These are phyloP conservation scores for Catunica adiposa DNA, from an alignment of 2,329 filamentous ascomycete genomes.

Conservation along the genomic window DNA sequence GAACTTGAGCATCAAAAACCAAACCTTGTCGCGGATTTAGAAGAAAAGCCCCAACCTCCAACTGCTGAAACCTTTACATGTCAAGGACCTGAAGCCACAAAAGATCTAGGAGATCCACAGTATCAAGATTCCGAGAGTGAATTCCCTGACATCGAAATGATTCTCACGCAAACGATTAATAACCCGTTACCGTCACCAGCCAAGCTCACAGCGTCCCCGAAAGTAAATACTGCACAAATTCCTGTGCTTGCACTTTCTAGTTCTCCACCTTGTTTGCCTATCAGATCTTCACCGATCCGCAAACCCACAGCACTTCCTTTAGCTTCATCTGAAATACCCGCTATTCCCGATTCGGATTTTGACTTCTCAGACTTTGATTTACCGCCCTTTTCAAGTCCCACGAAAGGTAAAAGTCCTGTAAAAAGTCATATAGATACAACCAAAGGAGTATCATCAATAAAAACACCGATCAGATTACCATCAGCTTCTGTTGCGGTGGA, in stretches of 20 bases:
- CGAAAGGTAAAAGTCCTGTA: too few relatives aligned
- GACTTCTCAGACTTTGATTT: not conserved
- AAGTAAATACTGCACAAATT: not conserved
- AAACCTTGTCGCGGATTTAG: not conserved
- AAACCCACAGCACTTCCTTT: not conserved
- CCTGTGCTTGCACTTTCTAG: not conserved
- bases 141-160: conserved; percentile 5
- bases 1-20: too few relatives aligned
- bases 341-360: not conserved
- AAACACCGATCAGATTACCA: not conserved
- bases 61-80: too few relatives aligned
- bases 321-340: not conserved
- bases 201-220: not conserved
- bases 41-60: not conserved
- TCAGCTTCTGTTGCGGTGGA: too few relatives aligned
- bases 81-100: not conserved
- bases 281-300: conserved; percentile 8
- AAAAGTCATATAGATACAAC: too few relatives aligned
- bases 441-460: too few relatives aligned
- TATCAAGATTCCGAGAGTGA: not conserved
- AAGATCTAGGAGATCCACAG: not conserved
- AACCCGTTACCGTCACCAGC: not conserved
- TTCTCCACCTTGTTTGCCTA: conserved; percentile 7
- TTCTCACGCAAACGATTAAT: not conserved
- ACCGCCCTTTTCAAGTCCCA: not conserved